Evolutionary conservation across 306 rosid species (phyloP), one percentile per base, ranked within the genome.

Genomic region (Macrotyloma uniflorum): DNA sequence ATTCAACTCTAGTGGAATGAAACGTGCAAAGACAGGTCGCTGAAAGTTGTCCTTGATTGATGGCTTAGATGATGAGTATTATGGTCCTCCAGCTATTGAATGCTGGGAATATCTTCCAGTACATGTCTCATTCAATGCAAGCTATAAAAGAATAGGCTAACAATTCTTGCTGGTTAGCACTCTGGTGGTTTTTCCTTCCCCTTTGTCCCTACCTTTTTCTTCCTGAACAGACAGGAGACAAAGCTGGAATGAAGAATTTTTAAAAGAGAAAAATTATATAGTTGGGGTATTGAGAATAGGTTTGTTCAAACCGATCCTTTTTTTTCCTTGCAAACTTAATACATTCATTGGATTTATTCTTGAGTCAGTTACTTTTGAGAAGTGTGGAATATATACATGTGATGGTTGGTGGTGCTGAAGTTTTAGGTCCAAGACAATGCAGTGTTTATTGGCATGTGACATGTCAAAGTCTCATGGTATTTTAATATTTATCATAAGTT

Each of bases 261-360:
- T 30, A 35, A 20, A 20, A 53, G 59, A 53, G 67, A 65, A 68
- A 75, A 62, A 78, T 33, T 70, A 85, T 87, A 68, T 82, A 78
- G 86, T 81, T 86, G 89, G 85, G 70, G 59, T 85, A 71, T 81
- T 77, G 85, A 85, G 83, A 83, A 82, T 90, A 92, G 90, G 96
- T 69, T 82, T 83, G 86, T 83, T 61, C 38, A 61, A 30, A 61
- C 67, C 59, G 8, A 53, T 22, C 59, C 28, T 53, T 8, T 53
- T 30, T 30, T 80, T 83, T 85, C 80, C 81, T 61, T 65, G 82
- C 83, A 83, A 79, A 79, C 85, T 80, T 76, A 19, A 87, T 89
- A 82, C 89, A 87, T 87, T 86, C 89, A 93, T 93, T 93, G 97
- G 88, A 93, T 93, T 93, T 89, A 92, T 92, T 92, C 97, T 86